Conservation (phyloP, 1,284 basidiomycete species). For the Papiliotrema fonsecae region DNA sequence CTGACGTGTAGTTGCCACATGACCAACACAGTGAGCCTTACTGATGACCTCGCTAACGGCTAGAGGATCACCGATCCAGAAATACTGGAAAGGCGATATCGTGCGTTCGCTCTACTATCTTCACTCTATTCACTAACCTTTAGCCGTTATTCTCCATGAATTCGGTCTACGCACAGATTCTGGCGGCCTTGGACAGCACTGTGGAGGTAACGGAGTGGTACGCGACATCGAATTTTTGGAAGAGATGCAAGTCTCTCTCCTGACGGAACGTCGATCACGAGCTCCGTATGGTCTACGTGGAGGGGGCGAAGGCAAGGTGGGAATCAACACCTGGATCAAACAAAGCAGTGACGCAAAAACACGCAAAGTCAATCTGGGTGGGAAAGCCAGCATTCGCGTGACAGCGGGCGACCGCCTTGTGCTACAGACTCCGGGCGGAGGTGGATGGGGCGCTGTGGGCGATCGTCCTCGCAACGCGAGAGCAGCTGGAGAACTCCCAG, state of each 20-base stretch:
- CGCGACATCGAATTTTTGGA: slow-evolving; percentile 85
- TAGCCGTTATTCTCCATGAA: slow-evolving; percentile 64
- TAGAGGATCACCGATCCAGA: slow-evolving; percentile 81
- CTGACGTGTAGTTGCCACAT: slow-evolving; percentile 61
- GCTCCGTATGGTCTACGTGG: slow-evolving; percentile 32
- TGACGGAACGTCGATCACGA: slow-evolving; percentile 27
- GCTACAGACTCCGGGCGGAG: slow-evolving; percentile 37
- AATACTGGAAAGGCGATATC: slow-evolving; percentile 72
- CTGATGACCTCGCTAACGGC: background rate
- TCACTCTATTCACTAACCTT: background rate
- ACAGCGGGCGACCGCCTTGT: slow-evolving; percentile 26
- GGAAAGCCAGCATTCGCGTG: slow-evolving; percentile 69
- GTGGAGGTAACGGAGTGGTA: slow-evolving; percentile 81
- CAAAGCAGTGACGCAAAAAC: slow-evolving; percentile 56
- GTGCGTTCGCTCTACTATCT: slow-evolving; percentile 6
- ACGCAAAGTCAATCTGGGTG: slow-evolving; percentile 75
- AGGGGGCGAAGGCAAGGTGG: slow-evolving; percentile 22
- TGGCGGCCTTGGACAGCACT: slow-evolving; percentile 71
- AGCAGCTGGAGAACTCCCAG: too few species aligned
- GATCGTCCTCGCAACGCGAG: too few species aligned
- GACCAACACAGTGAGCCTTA: slow-evolving; percentile 63
- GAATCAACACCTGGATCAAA: slow-evolving; percentile 27
- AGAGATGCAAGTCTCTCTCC: slow-evolving; percentile 76
- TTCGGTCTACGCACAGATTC: slow-evolving; percentile 75
- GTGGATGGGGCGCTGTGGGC: slow-evolving; percentile 58